Percentiles rank a stretch among this genome's conserved stretches.
These are phyloP conservation scores for Pichia sp. DNA, from an alignment of 1,139 yeast species.

Conservation along the genomic window DNA sequence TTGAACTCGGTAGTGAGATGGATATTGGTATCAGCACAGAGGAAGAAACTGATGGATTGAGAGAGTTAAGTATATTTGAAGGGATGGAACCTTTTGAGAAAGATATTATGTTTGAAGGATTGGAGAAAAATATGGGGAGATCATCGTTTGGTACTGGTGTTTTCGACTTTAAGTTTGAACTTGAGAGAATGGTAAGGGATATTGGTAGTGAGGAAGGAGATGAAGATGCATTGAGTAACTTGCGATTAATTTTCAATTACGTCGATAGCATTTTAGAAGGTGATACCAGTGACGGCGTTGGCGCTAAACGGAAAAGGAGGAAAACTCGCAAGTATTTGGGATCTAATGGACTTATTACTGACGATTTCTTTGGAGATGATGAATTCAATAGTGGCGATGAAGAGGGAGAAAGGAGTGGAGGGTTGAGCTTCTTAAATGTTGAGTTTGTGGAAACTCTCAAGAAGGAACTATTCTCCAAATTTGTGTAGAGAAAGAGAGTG, in stretches of 20 bases:
- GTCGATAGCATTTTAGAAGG: constrained; percentile 34
- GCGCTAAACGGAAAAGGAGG: too few relatives aligned
- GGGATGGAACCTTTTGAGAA: constrained; percentile 32
- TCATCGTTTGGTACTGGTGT: constrained; percentile 34
- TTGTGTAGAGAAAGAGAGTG: too few relatives aligned
- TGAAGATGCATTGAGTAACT: constrained; percentile 59
- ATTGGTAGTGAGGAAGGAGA: constrained; percentile 31
- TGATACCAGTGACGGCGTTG: too few relatives aligned
- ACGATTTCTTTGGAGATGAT: background rate
- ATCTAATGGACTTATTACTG: background rate
- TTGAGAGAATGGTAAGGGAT: constrained; percentile 38
- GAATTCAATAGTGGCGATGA: background rate
- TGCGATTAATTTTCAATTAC: constrained; percentile 56
- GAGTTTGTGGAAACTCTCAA: constrained; percentile 48
- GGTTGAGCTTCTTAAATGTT: constrained; percentile 33
- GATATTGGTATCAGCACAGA: background rate
- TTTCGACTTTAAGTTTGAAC: constrained; percentile 50
- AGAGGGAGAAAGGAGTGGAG: constrained; percentile 11
- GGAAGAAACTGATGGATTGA: constrained; percentile 9
- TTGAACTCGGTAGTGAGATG: background rate
- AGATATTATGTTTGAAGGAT: constrained; percentile 27
- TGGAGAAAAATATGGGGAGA: constrained; percentile 11
- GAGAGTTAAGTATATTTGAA: constrained; percentile 26
- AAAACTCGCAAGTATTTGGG: background rate
- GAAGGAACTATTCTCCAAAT: constrained; percentile 28